Evolutionary conservation across 2,329 filamentous ascomycete species (phyloP).

Genomic region (Botrytis sinoallii): DNA sequence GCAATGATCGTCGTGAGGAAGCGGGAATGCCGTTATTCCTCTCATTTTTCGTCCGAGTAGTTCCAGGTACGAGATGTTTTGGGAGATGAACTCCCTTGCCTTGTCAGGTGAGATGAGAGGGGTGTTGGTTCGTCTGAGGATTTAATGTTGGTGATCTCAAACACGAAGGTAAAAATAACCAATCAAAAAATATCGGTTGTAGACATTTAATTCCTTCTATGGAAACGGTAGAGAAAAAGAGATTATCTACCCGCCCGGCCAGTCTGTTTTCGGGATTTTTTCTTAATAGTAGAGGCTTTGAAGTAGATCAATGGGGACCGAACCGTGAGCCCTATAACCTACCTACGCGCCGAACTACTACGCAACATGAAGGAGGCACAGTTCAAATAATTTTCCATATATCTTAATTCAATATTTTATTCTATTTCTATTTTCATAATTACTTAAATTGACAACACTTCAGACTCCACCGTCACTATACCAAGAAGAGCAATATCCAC

Average conservation of each 20-base stretch:
- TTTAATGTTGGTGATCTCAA: background rate
- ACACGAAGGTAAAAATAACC: background rate
- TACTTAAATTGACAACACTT: background rate
- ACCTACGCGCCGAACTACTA: background rate
- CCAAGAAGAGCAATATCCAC: constrained; percentile 9
- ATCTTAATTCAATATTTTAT: background rate
- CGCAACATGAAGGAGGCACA: background rate
- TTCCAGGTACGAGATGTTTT: constrained; percentile 2
- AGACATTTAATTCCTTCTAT: background rate
- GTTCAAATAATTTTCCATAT: background rate
- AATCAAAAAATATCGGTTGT: background rate
- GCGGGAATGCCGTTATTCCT: constrained; percentile 3
- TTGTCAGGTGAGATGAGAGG: background rate
- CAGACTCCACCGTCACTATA: background rate
- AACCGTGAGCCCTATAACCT: background rate
- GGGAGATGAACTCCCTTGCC: background rate
- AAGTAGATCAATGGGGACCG: background rate
- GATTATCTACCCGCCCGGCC: background rate
- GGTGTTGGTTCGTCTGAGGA: constrained; percentile 4
- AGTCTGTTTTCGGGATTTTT: background rate
- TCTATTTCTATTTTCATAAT: background rate
- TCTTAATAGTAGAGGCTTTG: background rate
- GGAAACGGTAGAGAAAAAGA: background rate
- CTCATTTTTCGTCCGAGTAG: background rate
- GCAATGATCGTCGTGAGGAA: constrained; percentile 1